Percentiles rank a stretch among this genome's conserved stretches.
Evolutionary conservation across 148 eudicot species (phyloP).

Genomic region (Rhododendron molle): DNA sequence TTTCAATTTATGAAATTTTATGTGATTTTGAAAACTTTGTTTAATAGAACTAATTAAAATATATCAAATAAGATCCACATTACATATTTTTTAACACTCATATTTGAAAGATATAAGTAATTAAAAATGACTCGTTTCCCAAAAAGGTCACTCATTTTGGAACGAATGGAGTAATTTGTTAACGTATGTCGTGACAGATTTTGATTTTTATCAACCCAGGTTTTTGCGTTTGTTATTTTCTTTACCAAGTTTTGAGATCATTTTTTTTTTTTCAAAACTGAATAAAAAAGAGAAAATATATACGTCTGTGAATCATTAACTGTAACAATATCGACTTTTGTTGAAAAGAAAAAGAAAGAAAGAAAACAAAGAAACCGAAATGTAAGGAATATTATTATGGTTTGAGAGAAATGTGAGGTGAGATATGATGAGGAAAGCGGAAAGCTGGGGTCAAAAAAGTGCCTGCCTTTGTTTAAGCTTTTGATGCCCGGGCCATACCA

Average conservation of each 20-base stretch:
- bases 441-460: constrained; percentile 11
- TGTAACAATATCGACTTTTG: neutral
- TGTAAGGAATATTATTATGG: neutral
- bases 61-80: too few relatives aligned
- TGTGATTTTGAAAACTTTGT: too few relatives aligned
- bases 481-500: neutral
- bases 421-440: neutral
- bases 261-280: neutral
- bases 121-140: too few relatives aligned
- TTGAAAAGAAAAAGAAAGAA: neutral
- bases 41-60: too few relatives aligned
- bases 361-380: too few relatives aligned
- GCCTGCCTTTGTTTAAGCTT: constrained; percentile 1
- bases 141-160: too few relatives aligned
- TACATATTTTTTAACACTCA: too few relatives aligned
- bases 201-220: neutral
- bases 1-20: too few relatives aligned
- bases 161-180: too few relatives aligned
- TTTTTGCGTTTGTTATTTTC: neutral
- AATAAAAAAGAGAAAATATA: neutral
- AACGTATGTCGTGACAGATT: neutral
- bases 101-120: too few relatives aligned
- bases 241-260: neutral
- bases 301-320: neutral
- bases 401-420: neutral